Percentiles rank a stretch among this genome's conserved stretches.
Conservation (phyloP, 306 rosid genomes). For the Lathyrus aphaca region DNA sequence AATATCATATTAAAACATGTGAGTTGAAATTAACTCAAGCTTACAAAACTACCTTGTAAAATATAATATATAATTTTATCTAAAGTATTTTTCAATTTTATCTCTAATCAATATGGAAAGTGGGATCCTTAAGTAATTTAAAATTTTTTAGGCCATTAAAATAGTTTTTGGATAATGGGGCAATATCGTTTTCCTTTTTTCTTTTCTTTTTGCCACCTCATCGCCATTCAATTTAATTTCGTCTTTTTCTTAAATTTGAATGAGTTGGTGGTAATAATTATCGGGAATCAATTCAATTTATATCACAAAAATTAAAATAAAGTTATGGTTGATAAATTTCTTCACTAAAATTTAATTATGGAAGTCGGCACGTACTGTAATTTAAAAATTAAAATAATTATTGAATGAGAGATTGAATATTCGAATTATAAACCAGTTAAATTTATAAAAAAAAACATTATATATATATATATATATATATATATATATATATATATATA, state of each 20-base stretch:
- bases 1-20: too few species aligned
- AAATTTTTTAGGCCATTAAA: background rate
- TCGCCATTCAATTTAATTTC: slow-evolving; percentile 6
- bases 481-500: too few species aligned
- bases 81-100: too few species aligned
- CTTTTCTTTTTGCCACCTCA: slow-evolving; percentile 23
- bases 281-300: background rate
- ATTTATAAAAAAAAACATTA: too few species aligned
- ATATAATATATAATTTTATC: too few species aligned
- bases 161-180: slow-evolving; percentile 37
- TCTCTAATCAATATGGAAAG: too few species aligned
- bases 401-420: background rate
- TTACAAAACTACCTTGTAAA: too few species aligned
- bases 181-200: background rate
- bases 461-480: too few species aligned
- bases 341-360: background rate
- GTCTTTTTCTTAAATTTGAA: background rate
- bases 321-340: background rate
- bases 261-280: background rate
- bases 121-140: too few species aligned
- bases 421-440: background rate
- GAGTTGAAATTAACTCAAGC: too few species aligned
- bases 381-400: background rate
- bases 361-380: background rate
- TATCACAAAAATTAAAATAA: background rate